These are phyloP conservation scores for Prunus padus DNA, from an alignment of 306 rosid genomes.

Conservation along the genomic window DNA sequence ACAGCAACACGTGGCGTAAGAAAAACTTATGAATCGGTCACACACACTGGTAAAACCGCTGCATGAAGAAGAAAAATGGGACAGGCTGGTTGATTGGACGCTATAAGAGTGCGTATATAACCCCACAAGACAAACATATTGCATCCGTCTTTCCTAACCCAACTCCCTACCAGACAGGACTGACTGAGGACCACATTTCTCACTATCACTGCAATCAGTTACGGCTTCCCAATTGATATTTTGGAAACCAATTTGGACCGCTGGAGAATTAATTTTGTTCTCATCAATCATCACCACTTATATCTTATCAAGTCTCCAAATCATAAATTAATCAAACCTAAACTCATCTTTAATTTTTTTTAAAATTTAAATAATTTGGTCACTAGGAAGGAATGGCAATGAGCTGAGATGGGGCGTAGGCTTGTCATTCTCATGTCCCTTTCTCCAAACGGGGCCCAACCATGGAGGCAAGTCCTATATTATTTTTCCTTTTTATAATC, in stretches of 20 bases:
- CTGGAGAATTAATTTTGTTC: neutral
- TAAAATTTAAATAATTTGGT: neutral
- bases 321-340: neutral
- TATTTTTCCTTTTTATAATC: too few relatives aligned
- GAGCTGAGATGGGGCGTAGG: too few relatives aligned
- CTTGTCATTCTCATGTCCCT: neutral
- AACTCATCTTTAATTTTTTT: too few relatives aligned
- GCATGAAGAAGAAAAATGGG: conserved; percentile 11
- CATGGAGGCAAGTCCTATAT: neutral
- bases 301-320: neutral
- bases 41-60: too few relatives aligned
- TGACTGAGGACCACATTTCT: conserved; percentile 13
- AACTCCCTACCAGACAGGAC: conserved; percentile 1
- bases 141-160: conserved; percentile 22
- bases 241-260: neutral
- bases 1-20: too few relatives aligned
- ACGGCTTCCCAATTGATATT: conserved; percentile 9
- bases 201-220: neutral
- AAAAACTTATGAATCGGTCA: too few relatives aligned
- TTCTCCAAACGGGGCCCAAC: neutral
- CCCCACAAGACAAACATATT: conserved; percentile 28
- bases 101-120: neutral
- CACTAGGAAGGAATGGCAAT: neutral
- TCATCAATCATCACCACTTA: neutral
- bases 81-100: conserved; percentile 35